Conservation (phyloP, 768 basidiomycete genomes). For the Panaeolus papilionaceus region DNA sequence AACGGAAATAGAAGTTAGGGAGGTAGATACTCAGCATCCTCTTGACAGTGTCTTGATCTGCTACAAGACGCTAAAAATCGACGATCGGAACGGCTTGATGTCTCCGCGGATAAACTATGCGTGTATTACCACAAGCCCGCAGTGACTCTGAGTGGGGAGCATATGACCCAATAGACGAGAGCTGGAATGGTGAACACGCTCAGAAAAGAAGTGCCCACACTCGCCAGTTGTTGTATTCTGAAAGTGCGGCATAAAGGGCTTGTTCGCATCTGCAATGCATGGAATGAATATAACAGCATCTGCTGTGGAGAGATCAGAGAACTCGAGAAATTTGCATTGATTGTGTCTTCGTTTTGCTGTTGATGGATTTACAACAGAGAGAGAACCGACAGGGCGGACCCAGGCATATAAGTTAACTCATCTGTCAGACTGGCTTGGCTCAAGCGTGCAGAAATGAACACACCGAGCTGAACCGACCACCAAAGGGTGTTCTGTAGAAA, state of each 20-base stretch:
- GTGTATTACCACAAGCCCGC: neutral
- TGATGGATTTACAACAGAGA: constrained; percentile 8
- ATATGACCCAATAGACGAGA: neutral
- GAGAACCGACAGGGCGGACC: constrained; percentile 1
- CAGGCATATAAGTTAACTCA: neutral
- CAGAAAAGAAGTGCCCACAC: neutral
- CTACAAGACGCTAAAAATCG: constrained; percentile 3
- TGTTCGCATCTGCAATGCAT: neutral
- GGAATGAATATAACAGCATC: neutral
- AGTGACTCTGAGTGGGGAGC: neutral
- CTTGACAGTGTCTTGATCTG: neutral
- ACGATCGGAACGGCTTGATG: constrained; percentile 9
- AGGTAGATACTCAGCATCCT: neutral
- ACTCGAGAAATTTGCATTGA: constrained; percentile 10
- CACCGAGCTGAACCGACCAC: constrained; percentile 3
- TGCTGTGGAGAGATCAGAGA: neutral
- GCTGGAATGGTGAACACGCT: neutral
- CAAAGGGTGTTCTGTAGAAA: neutral
- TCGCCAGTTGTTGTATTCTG: neutral
- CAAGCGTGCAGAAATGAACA: neutral
- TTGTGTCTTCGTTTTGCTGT: constrained; percentile 10
- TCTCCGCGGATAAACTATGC: constrained; percentile 3
- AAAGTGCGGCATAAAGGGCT: neutral
- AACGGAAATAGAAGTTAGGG: constrained; percentile 9
- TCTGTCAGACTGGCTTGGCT: constrained; percentile 13